Base-by-base conservation (phyloP, 139 green algal species). In the Chlorella vulgaris region DNA sequence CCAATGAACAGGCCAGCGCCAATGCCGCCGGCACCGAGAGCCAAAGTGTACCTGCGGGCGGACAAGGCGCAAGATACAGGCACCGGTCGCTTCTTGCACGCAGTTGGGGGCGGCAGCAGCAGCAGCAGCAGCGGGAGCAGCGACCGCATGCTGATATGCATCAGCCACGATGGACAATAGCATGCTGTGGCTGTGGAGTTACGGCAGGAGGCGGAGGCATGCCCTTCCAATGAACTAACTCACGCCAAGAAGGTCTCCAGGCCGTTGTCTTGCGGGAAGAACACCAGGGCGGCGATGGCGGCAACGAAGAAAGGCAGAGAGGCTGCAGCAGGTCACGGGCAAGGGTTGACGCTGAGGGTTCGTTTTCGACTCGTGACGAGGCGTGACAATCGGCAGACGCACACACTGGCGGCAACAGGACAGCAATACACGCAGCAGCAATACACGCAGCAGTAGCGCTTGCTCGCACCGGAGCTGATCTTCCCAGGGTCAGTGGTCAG, bases 261-360 rank as follows among this genome's bases (percentile, higher is more conserved):
- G 42, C n/a, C 62, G 29, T 86, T 89, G 81, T 90, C 86, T 29
- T 89, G 74, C 10, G 87, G 87, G 74, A 91, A 85, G 51, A 91
- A 31, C 63, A 80, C 69, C 76, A 87, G 69, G 65, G 63, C 24
- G 53, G 60, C 78, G 31, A 91, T 42, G 31, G 85, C 53, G 1
- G 67, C 81, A 36, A 80, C 74, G 24, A 80, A 43, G 58, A 80
- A 80, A 38, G 74, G 74, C 55, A 80, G 74, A 24, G 74, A 80
- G 38, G 58, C 73, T 79, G 73, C 73, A 55, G 42, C 28, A 35
- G 67, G 67, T 33, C 7, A 6, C 1, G 31, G 33, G 24, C 10
- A 33, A 24, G 18, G 24, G 28, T 18, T 18, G 10, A 38, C 61
- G 24, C 61, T 38, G 22, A 33, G 61, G 26, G 29, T n/a, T n/a